phyloP scores from a whole-genome alignment of 176 grass and related monocot genomes.

The Avena insularis region DNA sequence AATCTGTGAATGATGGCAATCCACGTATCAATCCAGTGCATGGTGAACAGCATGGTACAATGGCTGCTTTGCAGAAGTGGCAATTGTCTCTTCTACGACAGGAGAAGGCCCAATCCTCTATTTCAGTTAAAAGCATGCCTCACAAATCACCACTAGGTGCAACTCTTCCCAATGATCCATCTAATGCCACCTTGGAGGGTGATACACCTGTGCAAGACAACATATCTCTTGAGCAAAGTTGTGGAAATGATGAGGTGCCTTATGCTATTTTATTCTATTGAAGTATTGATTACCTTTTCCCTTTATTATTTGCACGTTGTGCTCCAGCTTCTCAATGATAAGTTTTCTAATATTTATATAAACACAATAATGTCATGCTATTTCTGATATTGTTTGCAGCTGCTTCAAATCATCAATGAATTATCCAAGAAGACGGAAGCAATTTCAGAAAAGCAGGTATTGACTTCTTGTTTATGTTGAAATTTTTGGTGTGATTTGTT shows the following conservation, averaged over 20 bases:
- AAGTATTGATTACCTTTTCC: neutral
- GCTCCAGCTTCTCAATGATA: conserved; percentile 11
- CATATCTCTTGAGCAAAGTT: conserved; percentile 1
- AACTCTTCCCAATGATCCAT: neutral
- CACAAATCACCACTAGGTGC: conserved; percentile 27
- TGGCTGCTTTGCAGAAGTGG: conserved; percentile 28
- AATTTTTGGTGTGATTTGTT: conserved; percentile 21
- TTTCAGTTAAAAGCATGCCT: conserved; percentile 21
- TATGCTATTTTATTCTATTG: conserved; percentile 21
- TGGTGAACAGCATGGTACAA: conserved; percentile 25
- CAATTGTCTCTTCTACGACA: conserved; percentile 38
- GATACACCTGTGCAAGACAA: conserved; percentile 4
- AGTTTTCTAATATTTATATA: conserved; percentile 10
- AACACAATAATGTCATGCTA: neutral
- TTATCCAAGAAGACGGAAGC: conserved; percentile 50
- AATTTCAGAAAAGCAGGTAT: conserved; percentile 78
- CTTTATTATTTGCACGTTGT: conserved; percentile 8
- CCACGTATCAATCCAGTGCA: conserved; percentile 1
- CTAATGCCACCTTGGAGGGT: conserved; percentile 19
- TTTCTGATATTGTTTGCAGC: conserved; percentile 57
- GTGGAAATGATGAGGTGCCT: conserved; percentile 47
- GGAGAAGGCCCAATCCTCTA: conserved; percentile 10
- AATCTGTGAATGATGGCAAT: conserved; percentile 20
- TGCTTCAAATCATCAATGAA: conserved; percentile 57
- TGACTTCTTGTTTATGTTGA: conserved; percentile 1